Evolutionary conservation across 106 monocot genomes (phyloP).

Genomic region (Dendrobium chrysotoxum): DNA sequence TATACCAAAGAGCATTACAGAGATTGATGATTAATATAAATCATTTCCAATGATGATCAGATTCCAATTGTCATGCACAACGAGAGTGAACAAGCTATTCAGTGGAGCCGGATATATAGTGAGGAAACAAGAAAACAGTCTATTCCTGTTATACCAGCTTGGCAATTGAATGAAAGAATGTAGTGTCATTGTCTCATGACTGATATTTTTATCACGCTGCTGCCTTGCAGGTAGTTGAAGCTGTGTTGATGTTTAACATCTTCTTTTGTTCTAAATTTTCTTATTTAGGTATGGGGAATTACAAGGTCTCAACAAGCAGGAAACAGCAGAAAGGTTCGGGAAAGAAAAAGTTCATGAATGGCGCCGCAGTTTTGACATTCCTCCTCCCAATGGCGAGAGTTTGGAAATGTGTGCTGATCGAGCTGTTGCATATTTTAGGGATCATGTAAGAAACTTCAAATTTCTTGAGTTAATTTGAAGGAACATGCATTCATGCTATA

Average conservation of each 20-base stretch:
- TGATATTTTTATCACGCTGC: neutral
- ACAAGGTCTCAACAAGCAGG: constrained; percentile 97
- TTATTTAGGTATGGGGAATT: constrained; percentile 85
- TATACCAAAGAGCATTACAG: neutral
- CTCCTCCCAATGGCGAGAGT: constrained; percentile 97
- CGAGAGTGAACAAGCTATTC: constrained; percentile 60
- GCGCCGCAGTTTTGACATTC: constrained; percentile 96
- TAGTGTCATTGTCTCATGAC: constrained; percentile 16
- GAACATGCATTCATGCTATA: neutral
- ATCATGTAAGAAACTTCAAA: constrained; percentile 41
- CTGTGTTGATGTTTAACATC: neutral
- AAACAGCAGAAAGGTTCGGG: constrained; percentile 88
- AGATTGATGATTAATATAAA: neutral
- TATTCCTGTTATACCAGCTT: constrained; percentile 86
- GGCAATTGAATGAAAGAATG: constrained; percentile 99
- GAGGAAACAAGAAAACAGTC: constrained; percentile 77
- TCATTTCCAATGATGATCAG: constrained; percentile 24
- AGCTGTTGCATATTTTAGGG: constrained; percentile 92
- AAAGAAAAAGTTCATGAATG: constrained; percentile 88
- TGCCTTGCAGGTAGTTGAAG: neutral
- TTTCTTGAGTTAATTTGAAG: neutral
- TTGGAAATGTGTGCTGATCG: constrained; percentile 95
- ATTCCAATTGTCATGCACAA: constrained; percentile 81
- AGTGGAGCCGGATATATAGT: constrained; percentile 72
- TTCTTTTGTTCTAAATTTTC: neutral